phyloP scores from a whole-genome alignment of 2,329 filamentous ascomycete genomes.

The Aspergillus sp. region DNA sequence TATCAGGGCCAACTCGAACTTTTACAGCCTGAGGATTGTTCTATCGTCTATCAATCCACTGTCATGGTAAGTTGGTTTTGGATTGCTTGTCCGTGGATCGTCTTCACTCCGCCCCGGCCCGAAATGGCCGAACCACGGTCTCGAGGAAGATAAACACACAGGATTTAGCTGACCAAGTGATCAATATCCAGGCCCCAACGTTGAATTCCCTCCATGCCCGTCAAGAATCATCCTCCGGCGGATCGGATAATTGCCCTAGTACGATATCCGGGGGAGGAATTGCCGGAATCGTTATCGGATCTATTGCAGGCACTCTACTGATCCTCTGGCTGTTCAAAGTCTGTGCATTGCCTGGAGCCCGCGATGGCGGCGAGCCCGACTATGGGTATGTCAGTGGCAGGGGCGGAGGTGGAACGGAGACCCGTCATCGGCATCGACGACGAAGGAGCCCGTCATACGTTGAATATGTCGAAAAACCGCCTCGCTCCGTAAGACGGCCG shows the following conservation, averaged over 20 bases:
- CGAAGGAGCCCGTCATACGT: constrained; percentile 26
- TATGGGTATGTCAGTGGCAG: constrained; percentile 20
- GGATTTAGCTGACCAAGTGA: neutral
- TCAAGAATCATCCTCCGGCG: constrained; percentile 17
- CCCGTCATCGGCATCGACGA: constrained; percentile 20
- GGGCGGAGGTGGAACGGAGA: constrained; percentile 14
- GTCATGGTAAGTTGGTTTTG: neutral
- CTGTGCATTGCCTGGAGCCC: constrained; percentile 25
- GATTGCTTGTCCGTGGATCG: neutral
- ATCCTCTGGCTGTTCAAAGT: constrained; percentile 37
- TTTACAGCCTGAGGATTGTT: too few relatives aligned
- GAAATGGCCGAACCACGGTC: too few relatives aligned
- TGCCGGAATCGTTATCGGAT: constrained; percentile 41
- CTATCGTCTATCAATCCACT: neutral
- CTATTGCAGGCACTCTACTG: constrained; percentile 38
- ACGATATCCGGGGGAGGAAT: constrained; percentile 37
- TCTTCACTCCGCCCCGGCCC: too few relatives aligned
- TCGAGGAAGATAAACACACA: too few relatives aligned
- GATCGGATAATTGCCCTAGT: constrained; percentile 17
- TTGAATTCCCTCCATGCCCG: constrained; percentile 20
- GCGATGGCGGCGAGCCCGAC: constrained; percentile 23
- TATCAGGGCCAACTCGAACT: neutral
- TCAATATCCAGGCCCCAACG: constrained; percentile 19
- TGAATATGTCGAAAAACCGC: constrained; percentile 34
- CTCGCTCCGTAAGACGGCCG: constrained; percentile 31